Conservation (phyloP, 345 rosid species). For the Eucalyptus sp. region DNA sequence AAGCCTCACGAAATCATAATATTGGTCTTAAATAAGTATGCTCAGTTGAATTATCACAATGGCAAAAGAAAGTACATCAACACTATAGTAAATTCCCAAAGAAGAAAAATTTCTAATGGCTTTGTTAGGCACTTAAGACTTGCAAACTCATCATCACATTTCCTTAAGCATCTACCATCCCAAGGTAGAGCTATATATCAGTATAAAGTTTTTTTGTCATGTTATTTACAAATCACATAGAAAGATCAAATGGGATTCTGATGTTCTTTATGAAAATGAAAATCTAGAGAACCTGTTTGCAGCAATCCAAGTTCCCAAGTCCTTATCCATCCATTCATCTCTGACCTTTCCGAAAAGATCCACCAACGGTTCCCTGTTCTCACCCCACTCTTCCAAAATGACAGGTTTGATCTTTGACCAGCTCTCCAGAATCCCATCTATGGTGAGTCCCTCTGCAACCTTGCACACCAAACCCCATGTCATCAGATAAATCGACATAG, state of each 20-base stretch:
- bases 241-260: not conserved
- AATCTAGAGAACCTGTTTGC: constrained; percentile 61
- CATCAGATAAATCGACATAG: not conserved
- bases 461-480: constrained; percentile 12
- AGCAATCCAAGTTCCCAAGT: constrained; percentile 74
- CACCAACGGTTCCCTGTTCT: constrained; percentile 49
- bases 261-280: not conserved
- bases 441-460: constrained; percentile 70
- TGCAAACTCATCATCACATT: not conserved
- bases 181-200: not conserved
- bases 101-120: not conserved
- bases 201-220: not conserved
- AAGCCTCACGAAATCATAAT: not conserved
- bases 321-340: constrained; percentile 82
- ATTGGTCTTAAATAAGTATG: not conserved
- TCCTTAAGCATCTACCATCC: not conserved
- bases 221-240: not conserved
- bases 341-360: constrained; percentile 81
- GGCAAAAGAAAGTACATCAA: not conserved
- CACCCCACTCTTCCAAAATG: constrained; percentile 76
- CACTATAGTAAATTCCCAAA: not conserved
- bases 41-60: not conserved
- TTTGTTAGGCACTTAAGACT: not conserved
- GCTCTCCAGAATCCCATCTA: constrained; percentile 55
- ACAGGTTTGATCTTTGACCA: constrained; percentile 77